Base-by-base conservation (phyloP, 176 grass and related monocot genomes). In the Phoenix roebelenii region DNA sequence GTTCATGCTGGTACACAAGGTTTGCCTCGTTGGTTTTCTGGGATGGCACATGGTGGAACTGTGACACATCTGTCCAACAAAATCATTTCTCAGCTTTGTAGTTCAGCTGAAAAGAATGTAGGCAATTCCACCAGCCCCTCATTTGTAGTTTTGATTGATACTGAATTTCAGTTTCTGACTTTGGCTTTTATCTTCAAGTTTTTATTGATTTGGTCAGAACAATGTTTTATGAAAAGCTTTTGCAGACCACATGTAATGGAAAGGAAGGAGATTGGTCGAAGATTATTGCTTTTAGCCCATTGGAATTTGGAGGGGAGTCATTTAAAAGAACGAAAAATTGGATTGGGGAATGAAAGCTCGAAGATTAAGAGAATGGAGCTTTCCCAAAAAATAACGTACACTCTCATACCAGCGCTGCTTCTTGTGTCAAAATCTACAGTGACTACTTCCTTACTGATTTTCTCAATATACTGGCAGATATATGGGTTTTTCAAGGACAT, bases 401-500 rank as follows among this genome's bases (percentile, higher is more conserved):
- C 74, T 25, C 67, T 95, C 54, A 84, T 95, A 64, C 82, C 85
- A 0, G 25, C 30, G 15, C 67, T 85, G 52, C 79, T 95, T 68
- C 64, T 86, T 0, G 10, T 70, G 50, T 95, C 86, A 22, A 95
- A 68, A 68, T 76, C 82, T 53, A 77, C 61, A 67, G 5, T 80
- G 25, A 74, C 68, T 25, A 90, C 83, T 7, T 89, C 76, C 58
- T 54, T 87, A 18, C 50, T 89, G 7, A 72, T 90, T 14, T 29
- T 81, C 25, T 79, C 80, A 49, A 75, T 85, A 28, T 95, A 84
- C 75, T 82, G 82, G 68, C 91, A 90, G 69, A 25, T 90, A 16
- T 90, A 95, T 63, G 88, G 85, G 68, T 90, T 95, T 60, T 77
- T 84, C 74, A 95, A 90, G 77, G 85, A 95, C 77, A 95, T 95